Percentiles rank a stretch among this genome's conserved stretches.
phyloP scores from a whole-genome alignment of 495 filamentous ascomycete genomes.

The Immersiella caudata region DNA sequence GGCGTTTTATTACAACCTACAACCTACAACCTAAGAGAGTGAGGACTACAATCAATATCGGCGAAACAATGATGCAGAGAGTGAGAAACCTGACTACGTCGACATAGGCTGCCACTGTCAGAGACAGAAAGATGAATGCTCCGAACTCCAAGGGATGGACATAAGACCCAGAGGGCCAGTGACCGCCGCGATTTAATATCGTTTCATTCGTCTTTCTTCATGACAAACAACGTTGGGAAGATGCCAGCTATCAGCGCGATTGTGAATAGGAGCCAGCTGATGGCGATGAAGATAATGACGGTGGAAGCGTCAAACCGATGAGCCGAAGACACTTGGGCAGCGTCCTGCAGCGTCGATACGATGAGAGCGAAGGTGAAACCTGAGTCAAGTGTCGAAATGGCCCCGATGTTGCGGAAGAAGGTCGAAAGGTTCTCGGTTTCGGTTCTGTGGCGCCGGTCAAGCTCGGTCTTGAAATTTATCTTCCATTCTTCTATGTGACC shows the following conservation, averaged over 20 bases:
- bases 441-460: neutral
- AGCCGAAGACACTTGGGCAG: neutral
- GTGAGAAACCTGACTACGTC: conserved; percentile 3
- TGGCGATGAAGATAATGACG: conserved; percentile 4
- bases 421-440: conserved; percentile 1
- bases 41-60: too few species aligned
- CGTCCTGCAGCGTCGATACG: conserved; percentile 3
- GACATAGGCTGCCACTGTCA: conserved; percentile 4
- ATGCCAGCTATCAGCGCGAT: neutral
- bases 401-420: conserved; percentile 7
- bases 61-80: neutral
- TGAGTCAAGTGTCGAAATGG: neutral
- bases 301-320: neutral
- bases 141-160: conserved; percentile 2
- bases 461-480: conserved; percentile 1
- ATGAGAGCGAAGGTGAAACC: conserved; percentile 9
- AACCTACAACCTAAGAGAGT: too few species aligned
- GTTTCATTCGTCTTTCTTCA: neutral
- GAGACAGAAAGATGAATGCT: conserved; percentile 4
- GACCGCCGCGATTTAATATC: neutral
- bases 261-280: conserved; percentile 1
- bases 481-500: too few species aligned
- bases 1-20: too few species aligned
- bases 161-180: neutral
- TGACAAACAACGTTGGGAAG: neutral